phyloP scores from a whole-genome alignment of 768 basidiomycete species.

The Termitomyces heimii region DNA sequence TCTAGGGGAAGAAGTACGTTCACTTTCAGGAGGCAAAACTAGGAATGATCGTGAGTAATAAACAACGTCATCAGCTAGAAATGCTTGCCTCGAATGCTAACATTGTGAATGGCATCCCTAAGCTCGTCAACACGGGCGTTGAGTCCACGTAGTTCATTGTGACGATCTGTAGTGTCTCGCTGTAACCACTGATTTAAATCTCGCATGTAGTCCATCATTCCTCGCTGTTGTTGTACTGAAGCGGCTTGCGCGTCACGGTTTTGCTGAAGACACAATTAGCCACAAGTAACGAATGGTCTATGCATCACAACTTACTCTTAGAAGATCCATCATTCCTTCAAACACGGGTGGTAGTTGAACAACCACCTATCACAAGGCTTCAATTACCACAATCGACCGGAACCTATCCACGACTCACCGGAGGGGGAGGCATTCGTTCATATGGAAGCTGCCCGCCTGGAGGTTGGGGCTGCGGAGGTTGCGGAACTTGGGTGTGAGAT shows the following conservation, averaged over 20 bases:
- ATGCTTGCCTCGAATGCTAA: slow-evolving; percentile 29
- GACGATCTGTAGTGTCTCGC: slow-evolving; percentile 74
- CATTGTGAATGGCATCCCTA: slow-evolving; percentile 31
- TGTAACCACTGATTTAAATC: slow-evolving; percentile 75
- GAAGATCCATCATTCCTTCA: slow-evolving; percentile 62
- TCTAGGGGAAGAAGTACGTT: slow-evolving; percentile 2
- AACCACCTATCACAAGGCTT: slow-evolving; percentile 37
- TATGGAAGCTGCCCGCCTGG: slow-evolving; percentile 23
- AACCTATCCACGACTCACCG: slow-evolving; percentile 32
- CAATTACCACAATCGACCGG: neutral
- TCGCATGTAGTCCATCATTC: slow-evolving; percentile 75
- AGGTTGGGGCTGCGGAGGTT: slow-evolving; percentile 1
- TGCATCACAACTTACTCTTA: slow-evolving; percentile 42
- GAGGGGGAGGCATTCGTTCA: slow-evolving; percentile 44
- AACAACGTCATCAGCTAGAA: neutral
- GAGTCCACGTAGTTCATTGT: slow-evolving; percentile 64
- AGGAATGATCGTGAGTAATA: neutral
- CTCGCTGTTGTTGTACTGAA: slow-evolving; percentile 73
- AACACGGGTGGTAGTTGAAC: slow-evolving; percentile 60
- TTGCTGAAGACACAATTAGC: slow-evolving; percentile 39
- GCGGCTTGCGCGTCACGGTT: slow-evolving; percentile 70
- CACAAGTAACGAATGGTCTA: neutral
- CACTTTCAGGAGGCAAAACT: slow-evolving; percentile 12
- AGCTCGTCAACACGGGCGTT: slow-evolving; percentile 53
- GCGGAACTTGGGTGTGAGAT: slow-evolving; percentile 16